Conservation (phyloP, 73 alveolate species). For the Paraurostyla sp. region DNA sequence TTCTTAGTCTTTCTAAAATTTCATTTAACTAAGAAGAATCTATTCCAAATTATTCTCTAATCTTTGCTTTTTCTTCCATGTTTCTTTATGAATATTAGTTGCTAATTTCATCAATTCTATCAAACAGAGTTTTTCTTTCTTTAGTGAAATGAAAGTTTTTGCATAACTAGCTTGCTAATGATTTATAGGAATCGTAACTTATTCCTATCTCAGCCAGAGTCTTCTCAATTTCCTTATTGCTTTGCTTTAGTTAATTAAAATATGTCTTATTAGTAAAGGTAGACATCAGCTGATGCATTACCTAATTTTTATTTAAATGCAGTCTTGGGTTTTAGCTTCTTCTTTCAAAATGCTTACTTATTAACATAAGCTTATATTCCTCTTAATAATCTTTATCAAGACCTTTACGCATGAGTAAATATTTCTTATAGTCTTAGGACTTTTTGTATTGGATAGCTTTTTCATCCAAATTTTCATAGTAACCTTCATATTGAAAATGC, state of each 20-base stretch:
- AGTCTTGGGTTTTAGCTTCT: background rate
- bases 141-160: background rate
- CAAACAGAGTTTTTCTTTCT: background rate
- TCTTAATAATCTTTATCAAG: slow-evolving; percentile 1
- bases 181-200: slow-evolving; percentile 11
- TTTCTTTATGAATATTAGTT: background rate
- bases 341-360: slow-evolving; percentile 10
- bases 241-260: background rate
- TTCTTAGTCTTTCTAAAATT: background rate
- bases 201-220: background rate
- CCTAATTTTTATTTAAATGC: slow-evolving; percentile 9
- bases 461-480: background rate
- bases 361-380: background rate
- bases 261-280: slow-evolving; percentile 33
- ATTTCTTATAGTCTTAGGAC: background rate
- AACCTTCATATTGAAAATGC: background rate
- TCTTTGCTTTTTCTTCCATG: background rate
- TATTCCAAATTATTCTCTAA: background rate
- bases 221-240: background rate
- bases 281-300: slow-evolving; percentile 6
- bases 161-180: slow-evolving; percentile 2
- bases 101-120: background rate
- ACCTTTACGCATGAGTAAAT: background rate
- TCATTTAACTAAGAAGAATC: background rate
- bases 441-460: background rate